Evolutionary conservation across 129 eudicot species (phyloP), one percentile per base, ranked within the genome.

Genomic region (Artemisia argyi): DNA sequence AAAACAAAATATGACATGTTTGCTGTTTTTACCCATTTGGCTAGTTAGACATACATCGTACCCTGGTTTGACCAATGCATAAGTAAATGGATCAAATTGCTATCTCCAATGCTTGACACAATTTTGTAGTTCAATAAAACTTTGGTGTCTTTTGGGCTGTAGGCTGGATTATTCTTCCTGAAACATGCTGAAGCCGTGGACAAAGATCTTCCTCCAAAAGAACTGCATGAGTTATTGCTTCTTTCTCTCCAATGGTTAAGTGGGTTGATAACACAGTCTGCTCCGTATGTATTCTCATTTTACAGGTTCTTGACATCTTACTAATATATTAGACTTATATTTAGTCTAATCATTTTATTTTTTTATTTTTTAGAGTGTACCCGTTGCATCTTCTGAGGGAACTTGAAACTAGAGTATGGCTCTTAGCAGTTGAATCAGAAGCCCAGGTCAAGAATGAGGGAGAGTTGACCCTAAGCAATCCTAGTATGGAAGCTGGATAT

Each of bases 381-480:
- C 97, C 97, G 0, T 80, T 86, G 76, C 95, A 94, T 68, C 97
- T 87, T 68, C 85, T 94, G 62, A 85, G 98, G 44, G 98, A 94
- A 79, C 87, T 94, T 39, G 98, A 94, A 83, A 94, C 98, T 66
- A 81, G 97, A 80, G 98, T 88, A 49, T 94, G 98, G 98, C 98
- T 94, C 63, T 75, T 94, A 66, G 98, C 98, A 47, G 98, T 94
- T 51, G 98, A 94, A 73, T 94, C 98, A 50, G 98, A 94, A 84
- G 87, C 96, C 50, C 91, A 90, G 77, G 85, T 87, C 62, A 94
- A 90, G 76, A 84, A 80, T 75, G 98, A 93, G 46, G 81, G 90
- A 65, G 98, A 86, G 71, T 69, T 79, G 59, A 71, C 78, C 39
- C 68, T 84, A 50, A 77, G 60, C 63, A 79, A 65, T 54, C 62